These are phyloP conservation scores for Penicillium pancosmium DNA, from an alignment of 495 filamentous ascomycete species.

Conservation along the genomic window DNA sequence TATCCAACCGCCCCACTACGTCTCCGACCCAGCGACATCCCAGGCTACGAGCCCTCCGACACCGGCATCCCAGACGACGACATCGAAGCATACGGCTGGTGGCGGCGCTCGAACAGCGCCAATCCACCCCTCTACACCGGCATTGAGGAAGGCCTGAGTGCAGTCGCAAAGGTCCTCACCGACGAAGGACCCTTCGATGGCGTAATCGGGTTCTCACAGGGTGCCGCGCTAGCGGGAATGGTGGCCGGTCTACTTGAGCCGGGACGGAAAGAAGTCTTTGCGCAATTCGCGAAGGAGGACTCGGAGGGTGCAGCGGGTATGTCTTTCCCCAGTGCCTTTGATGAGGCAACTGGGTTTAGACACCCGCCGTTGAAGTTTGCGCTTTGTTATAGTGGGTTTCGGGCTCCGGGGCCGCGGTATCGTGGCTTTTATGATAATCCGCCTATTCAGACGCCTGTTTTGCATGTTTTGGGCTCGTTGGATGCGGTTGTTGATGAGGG, in stretches of 20 bases:
- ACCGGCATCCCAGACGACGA: conserved; percentile 40
- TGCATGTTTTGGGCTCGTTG: conserved; percentile 82
- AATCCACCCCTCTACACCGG: conserved; percentile 62
- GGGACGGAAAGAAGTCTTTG: conserved; percentile 50
- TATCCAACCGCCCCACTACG: conserved; percentile 58
- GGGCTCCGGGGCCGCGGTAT: conserved; percentile 63
- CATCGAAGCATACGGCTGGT: conserved; percentile 82
- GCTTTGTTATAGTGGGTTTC: conserved; percentile 79
- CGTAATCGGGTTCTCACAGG: conserved; percentile 77
- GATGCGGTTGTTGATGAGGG: conserved; percentile 88
- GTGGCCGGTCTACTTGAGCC: conserved; percentile 70
- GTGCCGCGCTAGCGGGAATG: conserved; percentile 64
- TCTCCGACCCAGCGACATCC: conserved; percentile 69
- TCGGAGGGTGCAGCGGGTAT: conserved; percentile 34
- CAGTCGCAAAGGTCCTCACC: conserved; percentile 60
- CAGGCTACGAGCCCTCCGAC: conserved; percentile 56
- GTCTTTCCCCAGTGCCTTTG: conserved; percentile 55
- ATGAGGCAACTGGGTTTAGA: conserved; percentile 30
- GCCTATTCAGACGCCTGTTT: conserved; percentile 70
- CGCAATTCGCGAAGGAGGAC: conserved; percentile 28
- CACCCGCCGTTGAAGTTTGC: conserved; percentile 75
- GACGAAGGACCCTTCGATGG: conserved; percentile 69
- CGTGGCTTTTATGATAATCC: conserved; percentile 71
- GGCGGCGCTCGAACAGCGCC: conserved; percentile 58
- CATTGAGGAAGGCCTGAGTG: conserved; percentile 62